Evolutionary conservation across 768 basidiomycete genomes (phyloP), one percentile per base, ranked within the genome.

Genomic region (Myochromella boudieri): DNA sequence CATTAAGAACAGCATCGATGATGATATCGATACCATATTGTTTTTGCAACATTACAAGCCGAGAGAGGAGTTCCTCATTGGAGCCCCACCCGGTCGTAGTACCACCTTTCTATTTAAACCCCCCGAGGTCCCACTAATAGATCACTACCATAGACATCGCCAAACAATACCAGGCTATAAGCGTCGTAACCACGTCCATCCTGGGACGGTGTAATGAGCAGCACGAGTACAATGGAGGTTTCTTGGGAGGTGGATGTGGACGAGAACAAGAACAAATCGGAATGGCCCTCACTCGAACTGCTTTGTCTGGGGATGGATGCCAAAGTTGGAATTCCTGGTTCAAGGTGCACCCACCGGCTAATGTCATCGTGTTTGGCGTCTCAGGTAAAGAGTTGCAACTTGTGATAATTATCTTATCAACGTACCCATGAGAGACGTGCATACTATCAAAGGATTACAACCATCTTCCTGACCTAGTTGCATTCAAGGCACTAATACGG

Each of bases 351-450:
- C 90, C 91, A 93, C 90, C 91, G 91, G 61, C 83, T 87, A 69
- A 80, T 62, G 14, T 68, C 63, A 11, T 72, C 70, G 54, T 78
- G 75, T 21, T 66, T 64, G 24, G 78, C 67, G 42, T 91, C 82
- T 91, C 91, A 92, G 11, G 88, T 90, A 57, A 91, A 92, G 65
- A 90, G 92, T 64, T 92, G 90, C 22, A 91, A 65, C 90, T 80
- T 48, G 27, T 20, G 20, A 14, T 48, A 34, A 10, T 20, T n/a
- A 27, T 39, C 38, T 36, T 45, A 34, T 24, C 55, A 17, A 21
- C 25, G 20, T n/a, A 26, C 32, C 18, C 9, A 18, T 25, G 17
- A 20, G 36, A 34, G 33, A 31, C 29, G 31, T 36, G 24, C 75
- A 51, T 60, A 87, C 87, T 87, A 90, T 87, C 18, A 85, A 62